Evolutionary conservation across 176 grass and related monocot genomes (phyloP).

Genomic region (Triticum urartu): DNA sequence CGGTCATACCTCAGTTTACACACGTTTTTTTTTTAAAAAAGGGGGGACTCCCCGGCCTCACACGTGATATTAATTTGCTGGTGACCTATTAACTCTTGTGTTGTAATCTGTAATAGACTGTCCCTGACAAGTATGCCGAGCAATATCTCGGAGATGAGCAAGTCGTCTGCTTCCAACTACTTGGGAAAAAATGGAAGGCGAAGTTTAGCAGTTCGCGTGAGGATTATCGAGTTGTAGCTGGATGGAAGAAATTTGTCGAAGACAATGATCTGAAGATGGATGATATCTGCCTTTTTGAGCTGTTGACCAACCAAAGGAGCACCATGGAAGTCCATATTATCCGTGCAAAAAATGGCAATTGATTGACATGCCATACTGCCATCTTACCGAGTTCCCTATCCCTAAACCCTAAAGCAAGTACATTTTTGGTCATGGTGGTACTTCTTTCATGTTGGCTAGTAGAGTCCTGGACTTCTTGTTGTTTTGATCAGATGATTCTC

Average conservation of each 20-base stretch:
- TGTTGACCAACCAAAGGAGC: neutral
- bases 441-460: neutral
- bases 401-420: neutral
- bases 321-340: neutral
- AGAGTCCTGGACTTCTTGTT: neutral
- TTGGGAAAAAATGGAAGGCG: neutral
- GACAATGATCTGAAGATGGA: neutral
- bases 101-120: neutral
- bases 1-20: too few relatives aligned
- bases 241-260: neutral
- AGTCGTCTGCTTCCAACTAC: neutral
- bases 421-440: neutral
- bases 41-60: too few relatives aligned
- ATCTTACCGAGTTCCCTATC: neutral
- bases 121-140: neutral
- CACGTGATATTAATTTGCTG: too few relatives aligned
- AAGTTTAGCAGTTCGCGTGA: neutral
- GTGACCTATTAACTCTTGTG: neutral
- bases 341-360: neutral
- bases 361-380: neutral
- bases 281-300: neutral
- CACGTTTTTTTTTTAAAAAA: too few relatives aligned
- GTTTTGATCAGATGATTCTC: neutral
- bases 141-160: neutral
- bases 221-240: neutral